A percentile compares a stretch with the other conserved stretches of the same genome.
phyloP scores from a whole-genome alignment of 768 basidiomycete genomes.

The Russula ochroleuca region DNA sequence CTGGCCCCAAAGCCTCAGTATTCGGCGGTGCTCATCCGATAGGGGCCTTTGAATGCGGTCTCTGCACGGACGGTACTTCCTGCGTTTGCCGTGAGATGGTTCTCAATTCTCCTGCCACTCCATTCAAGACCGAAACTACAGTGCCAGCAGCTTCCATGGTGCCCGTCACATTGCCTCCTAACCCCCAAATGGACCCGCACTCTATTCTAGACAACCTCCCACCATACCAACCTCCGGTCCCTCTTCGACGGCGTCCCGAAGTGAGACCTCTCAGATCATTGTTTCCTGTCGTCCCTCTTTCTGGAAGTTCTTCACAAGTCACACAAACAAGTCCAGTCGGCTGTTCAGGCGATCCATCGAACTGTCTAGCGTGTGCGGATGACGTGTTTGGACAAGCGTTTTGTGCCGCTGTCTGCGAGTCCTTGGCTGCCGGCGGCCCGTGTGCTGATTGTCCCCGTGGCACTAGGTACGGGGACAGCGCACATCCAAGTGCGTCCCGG shows the following conservation, averaged over 20 bases:
- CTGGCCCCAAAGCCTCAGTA: slow-evolving; percentile 32
- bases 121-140: slow-evolving; percentile 32
- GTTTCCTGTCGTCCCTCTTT: slow-evolving; percentile 46
- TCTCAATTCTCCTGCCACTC: slow-evolving; percentile 38
- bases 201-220: slow-evolving; percentile 76
- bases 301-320: slow-evolving; percentile 31
- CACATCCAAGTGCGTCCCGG: slow-evolving; percentile 28
- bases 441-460: slow-evolving; percentile 56
- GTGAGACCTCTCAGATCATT: slow-evolving; percentile 43
- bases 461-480: slow-evolving; percentile 29
- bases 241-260: slow-evolving; percentile 57
- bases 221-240: slow-evolving; percentile 76
- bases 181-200: slow-evolving; percentile 28
- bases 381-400: slow-evolving; percentile 87
- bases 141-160: slow-evolving; percentile 28
- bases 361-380: slow-evolving; percentile 80
- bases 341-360: slow-evolving; percentile 84
- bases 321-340: slow-evolving; percentile 34
- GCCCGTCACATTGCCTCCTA: slow-evolving; percentile 21
- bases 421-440: slow-evolving; percentile 47
- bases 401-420: slow-evolving; percentile 67
- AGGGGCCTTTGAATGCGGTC: slow-evolving; percentile 61
- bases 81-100: slow-evolving; percentile 77
- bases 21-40: slow-evolving; percentile 34
- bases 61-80: slow-evolving; percentile 63